Conservation (phyloP, 2,329 filamentous ascomycete species). For the Hortaea sp. region DNA sequence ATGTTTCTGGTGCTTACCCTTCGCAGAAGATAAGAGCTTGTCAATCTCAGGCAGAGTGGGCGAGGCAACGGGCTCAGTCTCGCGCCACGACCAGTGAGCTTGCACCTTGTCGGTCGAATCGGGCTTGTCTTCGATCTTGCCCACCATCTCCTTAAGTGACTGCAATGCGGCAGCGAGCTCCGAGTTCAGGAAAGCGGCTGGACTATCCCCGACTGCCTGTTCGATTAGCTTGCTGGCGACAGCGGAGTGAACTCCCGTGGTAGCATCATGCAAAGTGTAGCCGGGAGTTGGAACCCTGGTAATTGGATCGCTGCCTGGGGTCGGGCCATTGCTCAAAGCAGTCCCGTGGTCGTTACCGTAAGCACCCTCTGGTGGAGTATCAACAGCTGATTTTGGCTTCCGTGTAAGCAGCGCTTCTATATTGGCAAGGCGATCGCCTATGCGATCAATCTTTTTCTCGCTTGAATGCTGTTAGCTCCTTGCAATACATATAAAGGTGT, state of each 20-base stretch:
- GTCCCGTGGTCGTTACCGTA: background rate
- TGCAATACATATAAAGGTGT: no score
- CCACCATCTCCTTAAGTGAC: slow-evolving; percentile 8
- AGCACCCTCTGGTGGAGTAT: background rate
- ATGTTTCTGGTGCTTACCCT: no score
- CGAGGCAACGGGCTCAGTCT: background rate
- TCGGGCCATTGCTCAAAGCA: background rate
- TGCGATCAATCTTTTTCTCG: background rate
- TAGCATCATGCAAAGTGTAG: slow-evolving; percentile 5
- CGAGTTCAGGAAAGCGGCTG: slow-evolving; percentile 2
- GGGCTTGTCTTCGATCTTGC: slow-evolving; percentile 5
- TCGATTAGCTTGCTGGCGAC: slow-evolving; percentile 6
- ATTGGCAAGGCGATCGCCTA: background rate
- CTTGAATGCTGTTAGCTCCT: background rate
- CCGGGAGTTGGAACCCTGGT: background rate
- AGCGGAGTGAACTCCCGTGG: slow-evolving; percentile 3
- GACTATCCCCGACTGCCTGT: slow-evolving; percentile 6
- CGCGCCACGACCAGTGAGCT: background rate
- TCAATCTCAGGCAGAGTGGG: background rate
- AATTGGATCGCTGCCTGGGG: background rate
- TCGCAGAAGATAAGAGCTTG: background rate
- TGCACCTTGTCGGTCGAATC: slow-evolving; percentile 3
- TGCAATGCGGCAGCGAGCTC: slow-evolving; percentile 5
- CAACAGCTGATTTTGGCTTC: background rate
- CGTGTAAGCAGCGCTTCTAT: background rate